phyloP scores from a whole-genome alignment of 2,329 filamentous ascomycete genomes.

The Geosmithia morbida region DNA sequence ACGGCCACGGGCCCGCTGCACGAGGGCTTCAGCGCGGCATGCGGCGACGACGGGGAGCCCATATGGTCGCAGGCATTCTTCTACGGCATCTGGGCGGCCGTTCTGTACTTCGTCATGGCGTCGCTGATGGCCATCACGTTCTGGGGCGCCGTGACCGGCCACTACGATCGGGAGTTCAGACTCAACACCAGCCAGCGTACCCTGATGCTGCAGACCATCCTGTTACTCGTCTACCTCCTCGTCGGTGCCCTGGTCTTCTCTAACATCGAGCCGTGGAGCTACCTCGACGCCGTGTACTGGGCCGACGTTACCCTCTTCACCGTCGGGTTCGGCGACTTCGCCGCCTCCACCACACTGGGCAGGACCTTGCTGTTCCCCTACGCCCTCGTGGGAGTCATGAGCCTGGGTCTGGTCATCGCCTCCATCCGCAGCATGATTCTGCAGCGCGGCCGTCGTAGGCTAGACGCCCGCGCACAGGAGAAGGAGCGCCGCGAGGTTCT shows the following conservation, averaged over 20 bases:
- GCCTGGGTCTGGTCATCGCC: slow-evolving; percentile 68
- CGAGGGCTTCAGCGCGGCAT: slow-evolving; percentile 8
- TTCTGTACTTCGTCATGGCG: slow-evolving; percentile 66
- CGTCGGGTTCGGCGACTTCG: slow-evolving; percentile 46
- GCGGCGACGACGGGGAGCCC: neutral
- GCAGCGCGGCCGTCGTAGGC: slow-evolving; percentile 37
- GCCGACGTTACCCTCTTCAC: slow-evolving; percentile 58
- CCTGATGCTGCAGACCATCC: slow-evolving; percentile 79
- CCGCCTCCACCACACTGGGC: slow-evolving; percentile 34
- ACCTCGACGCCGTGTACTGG: slow-evolving; percentile 68
- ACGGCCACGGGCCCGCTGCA: slow-evolving; percentile 47
- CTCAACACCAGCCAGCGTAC: slow-evolving; percentile 73
- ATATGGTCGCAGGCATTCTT: slow-evolving; percentile 71
- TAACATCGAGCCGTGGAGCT: slow-evolving; percentile 58
- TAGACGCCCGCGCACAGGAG: slow-evolving; percentile 44
- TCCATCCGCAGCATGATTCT: slow-evolving; percentile 57
- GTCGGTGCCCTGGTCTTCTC: slow-evolving; percentile 66
- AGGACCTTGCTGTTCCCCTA: slow-evolving; percentile 70
- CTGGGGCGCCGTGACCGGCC: slow-evolving; percentile 52
- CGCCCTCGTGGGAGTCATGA: slow-evolving; percentile 70
- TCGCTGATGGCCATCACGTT: slow-evolving; percentile 68
- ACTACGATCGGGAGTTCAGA: slow-evolving; percentile 66
- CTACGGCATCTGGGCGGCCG: slow-evolving; percentile 69
- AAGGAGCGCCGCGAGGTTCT: slow-evolving; percentile 38
- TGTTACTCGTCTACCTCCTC: slow-evolving; percentile 69